Evolutionary conservation across 805 yeast genomes (phyloP).

Genomic region (Monosporozyma siamensis): DNA sequence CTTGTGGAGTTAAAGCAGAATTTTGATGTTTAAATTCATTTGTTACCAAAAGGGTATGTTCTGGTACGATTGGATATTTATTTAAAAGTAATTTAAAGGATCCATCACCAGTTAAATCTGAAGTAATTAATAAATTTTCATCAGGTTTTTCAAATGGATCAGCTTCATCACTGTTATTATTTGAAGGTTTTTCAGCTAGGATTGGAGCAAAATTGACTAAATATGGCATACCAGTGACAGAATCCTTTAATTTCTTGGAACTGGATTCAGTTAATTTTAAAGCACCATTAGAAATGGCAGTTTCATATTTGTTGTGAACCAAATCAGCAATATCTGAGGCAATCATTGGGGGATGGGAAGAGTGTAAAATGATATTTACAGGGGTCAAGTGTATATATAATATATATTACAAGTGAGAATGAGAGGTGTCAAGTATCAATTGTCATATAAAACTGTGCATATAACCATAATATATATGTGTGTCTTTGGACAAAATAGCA

Average conservation of each 20-base stretch:
- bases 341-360: no score
- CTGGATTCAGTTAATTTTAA: constrained; percentile 46
- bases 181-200: constrained; percentile 31
- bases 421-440: no score
- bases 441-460: no score
- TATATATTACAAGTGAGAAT: no score
- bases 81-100: constrained; percentile 62
- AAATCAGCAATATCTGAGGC: constrained; percentile 33
- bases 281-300: constrained; percentile 39
- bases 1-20: constrained; percentile 61
- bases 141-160: constrained; percentile 82
- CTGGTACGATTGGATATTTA: constrained; percentile 76
- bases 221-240: constrained; percentile 26
- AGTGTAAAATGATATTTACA: no score
- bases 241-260: constrained; percentile 25
- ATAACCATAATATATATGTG: no score
- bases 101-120: constrained; percentile 37
- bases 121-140: constrained; percentile 55
- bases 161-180: constrained; percentile 23
- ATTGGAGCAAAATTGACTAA: constrained; percentile 28
- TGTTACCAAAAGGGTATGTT: constrained; percentile 74
- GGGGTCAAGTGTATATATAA: no score
- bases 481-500: no score
- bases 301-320: constrained; percentile 35
- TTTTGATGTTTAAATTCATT: constrained; percentile 63